Base-by-base conservation (phyloP, 2,329 filamentous ascomycete species). In the Stagonosporopsis rhizophila region DNA sequence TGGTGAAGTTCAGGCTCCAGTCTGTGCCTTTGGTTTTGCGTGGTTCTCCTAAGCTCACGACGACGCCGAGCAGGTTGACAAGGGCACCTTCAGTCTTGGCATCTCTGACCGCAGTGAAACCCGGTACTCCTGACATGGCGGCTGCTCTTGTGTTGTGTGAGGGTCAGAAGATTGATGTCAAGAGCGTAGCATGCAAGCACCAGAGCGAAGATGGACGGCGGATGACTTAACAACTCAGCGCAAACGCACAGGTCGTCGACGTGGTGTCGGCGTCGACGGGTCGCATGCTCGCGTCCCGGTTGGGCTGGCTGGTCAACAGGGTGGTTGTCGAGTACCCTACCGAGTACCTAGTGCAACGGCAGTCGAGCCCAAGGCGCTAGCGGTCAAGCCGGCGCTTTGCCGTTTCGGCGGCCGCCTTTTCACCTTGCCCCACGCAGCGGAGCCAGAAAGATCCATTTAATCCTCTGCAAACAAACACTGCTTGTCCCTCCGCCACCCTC, bases 31-130 rank as follows among this genome's bases (percentile, higher is more conserved):
- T 77, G 1, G 86, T 86, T 11, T 71, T 52, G 0, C 86, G 83
- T 0, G 80, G 74, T 53, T 44, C 55, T n/a, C 85, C 81, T 44
- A 81, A 82, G 64, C 94, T 90, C 47, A 85, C 84, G 3, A 94
- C 84, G 4, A 94, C 75, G 1, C 91, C 92, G 46, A 92, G 82
- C 37, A 95, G 77, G 74, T 80, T 88, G 60, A 87, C 78, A 6
- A 52, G 25, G 69, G 23, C 63, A 15, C 8, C 61, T 12, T 34
- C 40, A 1, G 4, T 42, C 41, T 74, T 52, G 22, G 72, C 69
- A 25, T 86, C 71, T 59, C 76, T 68, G 62, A 85, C 74, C 38
- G 77, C 73, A 5, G 75, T 70, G 63, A 85, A 85, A 34, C 75
- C 74, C 15, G 66, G 67, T 27, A 47, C 22, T 20, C 1, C 37